Evolutionary conservation across 176 grass and related monocot species (phyloP), one percentile per base, ranked within the genome.

Genomic region (Cymbopogon citratus): DNA sequence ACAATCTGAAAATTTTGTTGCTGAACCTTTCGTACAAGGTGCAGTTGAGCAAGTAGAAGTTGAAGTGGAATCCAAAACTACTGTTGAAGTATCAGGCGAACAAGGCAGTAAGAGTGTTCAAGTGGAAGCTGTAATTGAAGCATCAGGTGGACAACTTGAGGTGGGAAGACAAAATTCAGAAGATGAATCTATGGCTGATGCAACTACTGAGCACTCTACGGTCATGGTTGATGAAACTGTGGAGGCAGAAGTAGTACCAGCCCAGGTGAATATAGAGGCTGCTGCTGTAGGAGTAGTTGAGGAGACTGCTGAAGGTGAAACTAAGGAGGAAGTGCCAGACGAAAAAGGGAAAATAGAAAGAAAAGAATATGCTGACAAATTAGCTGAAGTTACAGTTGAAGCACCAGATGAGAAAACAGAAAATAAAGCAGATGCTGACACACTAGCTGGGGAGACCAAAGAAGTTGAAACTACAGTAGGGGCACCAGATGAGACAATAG

Each of bases 11-110:
- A 34, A 67, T 67, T 54, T 84, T 36, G 18, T 35, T 68, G 75
- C 28, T 61, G 81, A 80, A 84, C 18, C 60, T 39, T 39, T 35
- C 46, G 48, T 9, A 59, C 36, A 61, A 74, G 36, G 6, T 68
- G 36, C 60, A 84, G 34, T 25, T 12, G 60, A 84, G 35, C 75
- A 74, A 74, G 67, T 87, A 45, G 54, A 80, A 86, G 76, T 51
- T 79, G 12, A 35, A 35, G 14, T 52, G 74, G 75, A 60, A 57
- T 65, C 66, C 15, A 26, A 62, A 80, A 74, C 48, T 18, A 23
- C 38, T 6, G 27, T 44, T 46, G 75, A 84, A 74, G n/a, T 60
- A 59, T 57, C 62, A 66, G n/a, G 2, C 1, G n/a, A 68, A 28
- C 81, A 84, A 79, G 59, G 28, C 19, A 79, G 57, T 45, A 19